Base-by-base conservation (phyloP, 2,329 filamentous ascomycete genomes). In the Didymellaceae sp. region DNA sequence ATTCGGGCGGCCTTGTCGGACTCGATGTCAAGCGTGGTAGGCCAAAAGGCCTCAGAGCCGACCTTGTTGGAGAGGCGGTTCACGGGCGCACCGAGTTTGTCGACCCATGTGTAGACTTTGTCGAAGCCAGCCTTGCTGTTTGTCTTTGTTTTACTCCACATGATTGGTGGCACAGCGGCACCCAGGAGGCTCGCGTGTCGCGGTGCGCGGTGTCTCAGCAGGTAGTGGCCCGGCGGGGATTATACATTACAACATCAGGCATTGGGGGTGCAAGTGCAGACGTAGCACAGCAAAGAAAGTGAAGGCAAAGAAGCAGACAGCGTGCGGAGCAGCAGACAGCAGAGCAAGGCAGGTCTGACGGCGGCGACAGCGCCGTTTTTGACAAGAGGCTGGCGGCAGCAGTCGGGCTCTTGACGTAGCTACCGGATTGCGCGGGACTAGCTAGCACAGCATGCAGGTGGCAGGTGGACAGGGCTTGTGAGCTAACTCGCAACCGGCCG, bases 1-100 rank as follows among this genome's bases (percentile, higher is more conserved):
- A 96, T 96, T 48, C 91, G 82, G 52, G 91, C 91, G 37, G 91
- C 90, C 77, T 96, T 96, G 75, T 96, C 90, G 74, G 88, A 89
- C 78, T 97, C 92, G 61, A 88, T 87, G 70, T 96, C 92, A 42
- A 96, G 79, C 1, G 87, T 88, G 24, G 89, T 88, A 3, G 91
- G 91, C 89, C 89, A 94, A 66, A 93, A 93, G 18, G 88, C 86
- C 71, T 95, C 91, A 22, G 82, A 82, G 50, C 91, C 91, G 28
- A 96, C 79, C 74, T 88, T 91, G 74, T 95, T 91, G 13, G 87
- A 90, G 17, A 96, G 73, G 52, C 82, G 85, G 69, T 96, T 96
- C 66, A 96, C 86, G 2, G 91, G 90, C 2, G 82, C 80, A 52
- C 89, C 88, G 9, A 88, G 77, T 67, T 88, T 88, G 73, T 89